Conservation (phyloP, 805 yeast species). For the Nakazawaea ernobii region DNA sequence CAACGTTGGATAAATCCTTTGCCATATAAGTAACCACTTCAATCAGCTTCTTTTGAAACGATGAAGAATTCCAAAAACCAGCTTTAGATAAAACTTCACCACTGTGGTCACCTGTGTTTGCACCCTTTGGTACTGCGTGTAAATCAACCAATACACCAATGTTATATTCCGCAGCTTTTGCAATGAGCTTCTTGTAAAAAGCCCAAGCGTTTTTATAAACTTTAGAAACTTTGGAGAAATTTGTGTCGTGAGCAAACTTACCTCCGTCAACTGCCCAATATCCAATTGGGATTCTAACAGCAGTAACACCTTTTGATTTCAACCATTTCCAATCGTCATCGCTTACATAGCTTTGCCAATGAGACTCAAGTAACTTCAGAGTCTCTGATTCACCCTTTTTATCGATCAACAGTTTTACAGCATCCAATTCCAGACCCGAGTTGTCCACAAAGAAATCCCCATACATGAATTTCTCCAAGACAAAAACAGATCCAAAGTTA, state of each 20-base stretch:
- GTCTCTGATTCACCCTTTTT: slow-evolving; percentile 51
- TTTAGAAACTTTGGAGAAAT: slow-evolving; percentile 45
- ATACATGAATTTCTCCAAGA: slow-evolving; percentile 75
- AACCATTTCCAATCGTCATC: slow-evolving; percentile 83
- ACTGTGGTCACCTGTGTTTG: slow-evolving; percentile 79
- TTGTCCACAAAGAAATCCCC: slow-evolving; percentile 54
- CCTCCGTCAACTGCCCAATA: slow-evolving; percentile 84
- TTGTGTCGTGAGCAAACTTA: slow-evolving; percentile 48
- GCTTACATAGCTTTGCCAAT: slow-evolving; percentile 57
- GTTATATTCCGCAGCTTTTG: slow-evolving; percentile 50
- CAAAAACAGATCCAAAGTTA: slow-evolving; percentile 77
- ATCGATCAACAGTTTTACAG: slow-evolving; percentile 45
- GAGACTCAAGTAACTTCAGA: slow-evolving; percentile 45
- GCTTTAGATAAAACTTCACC: slow-evolving; percentile 60
- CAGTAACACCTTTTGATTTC: slow-evolving; percentile 58
- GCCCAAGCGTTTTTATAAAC: slow-evolving; percentile 78
- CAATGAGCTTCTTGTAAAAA: slow-evolving; percentile 46
- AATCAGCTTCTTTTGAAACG: slow-evolving; percentile 38
- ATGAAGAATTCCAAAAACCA: slow-evolving; percentile 53
- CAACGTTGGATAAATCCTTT: slow-evolving; percentile 45
- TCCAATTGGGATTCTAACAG: slow-evolving; percentile 84
- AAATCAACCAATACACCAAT: slow-evolving; percentile 80
- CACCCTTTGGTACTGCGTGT: slow-evolving; percentile 92
- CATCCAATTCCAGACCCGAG: slow-evolving; percentile 68
- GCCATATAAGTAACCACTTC: slow-evolving; percentile 57